Evolutionary conservation across 768 basidiomycete species (phyloP).

Genomic region (Gautieria morchelliformis): DNA sequence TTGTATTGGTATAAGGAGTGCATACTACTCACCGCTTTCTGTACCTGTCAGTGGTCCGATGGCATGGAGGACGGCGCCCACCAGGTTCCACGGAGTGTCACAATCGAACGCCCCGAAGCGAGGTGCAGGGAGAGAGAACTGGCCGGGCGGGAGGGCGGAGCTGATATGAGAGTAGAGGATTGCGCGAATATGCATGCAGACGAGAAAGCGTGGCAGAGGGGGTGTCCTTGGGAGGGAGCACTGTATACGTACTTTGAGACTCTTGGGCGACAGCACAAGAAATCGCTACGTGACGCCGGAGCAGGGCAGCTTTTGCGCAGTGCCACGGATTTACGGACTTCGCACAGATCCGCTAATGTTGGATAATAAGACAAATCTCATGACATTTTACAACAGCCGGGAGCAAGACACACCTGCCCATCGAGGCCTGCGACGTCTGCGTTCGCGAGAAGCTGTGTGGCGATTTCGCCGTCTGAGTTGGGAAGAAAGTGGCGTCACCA

Average conservation of each 20-base stretch:
- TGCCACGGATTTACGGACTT: neutral
- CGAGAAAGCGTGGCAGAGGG: neutral
- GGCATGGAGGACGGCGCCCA: constrained; percentile 16
- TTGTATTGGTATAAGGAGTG: neutral
- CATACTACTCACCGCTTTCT: neutral
- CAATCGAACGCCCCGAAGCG: constrained; percentile 17
- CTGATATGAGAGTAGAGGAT: too few relatives aligned
- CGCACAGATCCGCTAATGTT: neutral
- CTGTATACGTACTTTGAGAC: constrained; percentile 1
- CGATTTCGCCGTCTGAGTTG: constrained; percentile 10
- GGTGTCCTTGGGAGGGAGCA: neutral
- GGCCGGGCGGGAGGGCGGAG: neutral
- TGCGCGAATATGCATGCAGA: neutral
- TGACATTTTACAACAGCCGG: too few relatives aligned
- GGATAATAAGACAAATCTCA: neutral
- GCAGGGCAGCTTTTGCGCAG: constrained; percentile 3
- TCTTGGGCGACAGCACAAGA: constrained; percentile 15
- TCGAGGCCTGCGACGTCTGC: constrained; percentile 9
- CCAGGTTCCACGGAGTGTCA: constrained; percentile 18
- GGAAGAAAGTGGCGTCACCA: too few relatives aligned
- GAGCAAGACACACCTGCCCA: constrained; percentile 4
- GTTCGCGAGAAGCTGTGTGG: constrained; percentile 7
- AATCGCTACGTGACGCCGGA: constrained; percentile 10
- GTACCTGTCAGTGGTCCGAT: constrained; percentile 18
- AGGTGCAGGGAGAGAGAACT: constrained; percentile 14